Percentiles rank a stretch among this genome's conserved stretches.
phyloP scores from a whole-genome alignment of 2,329 filamentous ascomycete genomes.

The Myriosclerotinia duriaeana region DNA sequence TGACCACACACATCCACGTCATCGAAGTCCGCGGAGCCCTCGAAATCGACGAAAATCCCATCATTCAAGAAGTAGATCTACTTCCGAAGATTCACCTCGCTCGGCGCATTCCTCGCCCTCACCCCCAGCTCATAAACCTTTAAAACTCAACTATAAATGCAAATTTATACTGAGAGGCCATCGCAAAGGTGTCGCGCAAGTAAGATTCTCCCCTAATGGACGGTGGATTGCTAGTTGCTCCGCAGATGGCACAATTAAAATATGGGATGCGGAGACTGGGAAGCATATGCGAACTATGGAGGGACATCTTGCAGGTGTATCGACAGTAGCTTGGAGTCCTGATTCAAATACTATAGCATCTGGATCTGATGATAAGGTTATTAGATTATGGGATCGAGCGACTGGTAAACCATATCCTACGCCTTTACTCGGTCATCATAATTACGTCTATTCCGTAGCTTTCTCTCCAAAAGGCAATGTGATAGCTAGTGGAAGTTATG shows the following conservation, averaged over 20 bases:
- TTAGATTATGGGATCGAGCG: conserved; percentile 82
- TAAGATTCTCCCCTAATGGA: conserved; percentile 89
- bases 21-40: conserved; percentile 19
- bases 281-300: conserved; percentile 83
- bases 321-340: conserved; percentile 89
- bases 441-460: conserved; percentile 90
- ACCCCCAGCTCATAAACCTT: conserved; percentile 32
- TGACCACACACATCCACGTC: conserved; percentile 35
- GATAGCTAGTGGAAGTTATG: conserved; percentile 90
- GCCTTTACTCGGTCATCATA: conserved; percentile 82
- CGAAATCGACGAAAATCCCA: conserved; percentile 16
- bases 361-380: conserved; percentile 93
- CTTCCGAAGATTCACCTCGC: conserved; percentile 30
- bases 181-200: conserved; percentile 73
- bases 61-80: conserved; percentile 31
- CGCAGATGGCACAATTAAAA: conserved; percentile 85
- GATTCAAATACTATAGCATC: conserved; percentile 85
- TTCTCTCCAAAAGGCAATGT: conserved; percentile 99
- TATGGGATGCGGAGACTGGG: conserved; percentile 82
- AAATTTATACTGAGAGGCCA: conserved; percentile 76
- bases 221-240: conserved; percentile 86
- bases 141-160: conserved; percentile 48
- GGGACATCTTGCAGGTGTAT: conserved; percentile 89
- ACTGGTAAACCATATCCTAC: conserved; percentile 55
- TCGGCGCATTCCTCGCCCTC: conserved; percentile 35